Conservation (phyloP, 495 filamentous ascomycete genomes). For the Penicillium soppii region DNA sequence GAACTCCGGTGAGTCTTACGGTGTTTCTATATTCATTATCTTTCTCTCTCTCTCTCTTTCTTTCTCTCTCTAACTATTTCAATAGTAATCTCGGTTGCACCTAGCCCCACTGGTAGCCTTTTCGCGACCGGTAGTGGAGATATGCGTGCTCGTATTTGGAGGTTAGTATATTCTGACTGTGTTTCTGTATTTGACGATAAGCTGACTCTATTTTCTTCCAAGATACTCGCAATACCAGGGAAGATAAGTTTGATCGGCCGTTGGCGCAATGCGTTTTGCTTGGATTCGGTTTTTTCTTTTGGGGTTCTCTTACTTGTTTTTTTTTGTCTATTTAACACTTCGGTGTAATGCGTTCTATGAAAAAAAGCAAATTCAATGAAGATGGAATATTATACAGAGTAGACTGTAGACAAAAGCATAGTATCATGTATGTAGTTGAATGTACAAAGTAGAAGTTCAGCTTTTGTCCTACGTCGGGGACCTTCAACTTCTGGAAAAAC, state of each 20-base stretch:
- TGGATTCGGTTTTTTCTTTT: slow-evolving; percentile 21
- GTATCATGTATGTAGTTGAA: too few species aligned
- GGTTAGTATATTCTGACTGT: slow-evolving; percentile 42
- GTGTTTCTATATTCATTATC: neutral
- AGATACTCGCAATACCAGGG: slow-evolving; percentile 48
- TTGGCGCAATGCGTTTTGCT: slow-evolving; percentile 37
- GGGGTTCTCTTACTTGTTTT: slow-evolving; percentile 9
- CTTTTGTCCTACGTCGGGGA: too few species aligned
- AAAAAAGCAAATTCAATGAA: neutral
- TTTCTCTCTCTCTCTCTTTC: neutral
- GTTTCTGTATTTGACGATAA: slow-evolving; percentile 10
- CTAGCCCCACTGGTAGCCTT: slow-evolving; percentile 73
- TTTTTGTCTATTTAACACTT: slow-evolving; percentile 3
- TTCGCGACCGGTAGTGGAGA: slow-evolving; percentile 90
- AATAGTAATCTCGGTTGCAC: slow-evolving; percentile 82
- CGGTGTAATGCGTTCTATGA: neutral
- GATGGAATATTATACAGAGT: neutral
- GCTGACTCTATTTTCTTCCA: slow-evolving; percentile 2
- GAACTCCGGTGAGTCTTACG: slow-evolving; percentile 67
- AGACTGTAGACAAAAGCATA: too few species aligned
- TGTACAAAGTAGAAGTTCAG: too few species aligned
- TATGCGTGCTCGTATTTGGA: slow-evolving; percentile 90
- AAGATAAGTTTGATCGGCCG: slow-evolving; percentile 38
- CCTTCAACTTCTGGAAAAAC: slow-evolving; percentile 5
- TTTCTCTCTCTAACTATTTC: slow-evolving; percentile 4